A percentile compares a stretch with the other conserved stretches of the same genome.
These are phyloP conservation scores for Xylaria sp. DNA, from an alignment of 495 filamentous ascomycete genomes.

Conservation along the genomic window DNA sequence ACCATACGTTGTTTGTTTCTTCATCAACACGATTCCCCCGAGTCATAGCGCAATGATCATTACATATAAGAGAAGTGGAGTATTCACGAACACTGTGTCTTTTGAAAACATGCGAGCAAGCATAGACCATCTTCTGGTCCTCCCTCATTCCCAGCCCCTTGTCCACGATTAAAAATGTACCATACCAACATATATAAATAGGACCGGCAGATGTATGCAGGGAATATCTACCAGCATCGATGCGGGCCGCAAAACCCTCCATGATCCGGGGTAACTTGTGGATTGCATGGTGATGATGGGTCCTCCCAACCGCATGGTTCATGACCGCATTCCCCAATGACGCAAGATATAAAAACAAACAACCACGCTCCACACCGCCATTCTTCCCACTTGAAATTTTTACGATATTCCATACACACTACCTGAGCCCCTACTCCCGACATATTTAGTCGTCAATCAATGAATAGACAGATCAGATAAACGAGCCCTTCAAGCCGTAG, in stretches of 20 bases:
- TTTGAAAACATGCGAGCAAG: not conserved
- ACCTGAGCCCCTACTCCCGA: not conserved
- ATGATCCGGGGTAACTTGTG: not conserved
- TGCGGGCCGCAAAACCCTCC: not conserved
- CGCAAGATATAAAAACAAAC: not conserved
- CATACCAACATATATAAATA: not conserved
- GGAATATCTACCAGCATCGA: not conserved
- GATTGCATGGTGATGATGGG: not conserved
- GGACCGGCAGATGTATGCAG: not conserved
- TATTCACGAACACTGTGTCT: not conserved
- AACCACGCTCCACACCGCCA: not conserved
- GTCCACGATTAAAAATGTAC: not conserved
- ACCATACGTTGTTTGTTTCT: not conserved
- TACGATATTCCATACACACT: not conserved
- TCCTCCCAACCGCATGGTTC: not conserved
- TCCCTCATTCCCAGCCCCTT: not conserved
- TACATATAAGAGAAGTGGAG: not conserved
- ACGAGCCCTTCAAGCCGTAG: conserved; percentile 20
- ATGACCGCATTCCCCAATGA: not conserved
- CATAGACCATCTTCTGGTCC: not conserved
- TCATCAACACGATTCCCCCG: not conserved
- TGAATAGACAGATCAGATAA: not conserved
- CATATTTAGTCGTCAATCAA: not conserved
- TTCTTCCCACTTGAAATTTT: not conserved
- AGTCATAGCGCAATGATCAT: not conserved